Evolutionary conservation across 306 rosid species (phyloP).

Genomic region (Quillaja saponaria): DNA sequence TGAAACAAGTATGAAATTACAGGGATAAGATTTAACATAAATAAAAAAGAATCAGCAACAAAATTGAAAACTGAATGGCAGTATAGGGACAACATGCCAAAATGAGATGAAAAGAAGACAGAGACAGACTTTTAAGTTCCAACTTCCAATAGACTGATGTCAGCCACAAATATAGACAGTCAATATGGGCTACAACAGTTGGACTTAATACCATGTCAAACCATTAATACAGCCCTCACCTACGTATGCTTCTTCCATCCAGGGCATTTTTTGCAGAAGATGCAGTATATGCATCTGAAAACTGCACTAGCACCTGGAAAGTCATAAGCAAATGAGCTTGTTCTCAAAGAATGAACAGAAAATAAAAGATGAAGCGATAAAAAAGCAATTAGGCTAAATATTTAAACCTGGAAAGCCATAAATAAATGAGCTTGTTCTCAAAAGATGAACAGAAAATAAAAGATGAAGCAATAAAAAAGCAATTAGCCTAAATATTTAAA

Average conservation of each 20-base stretch:
- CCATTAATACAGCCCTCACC: conserved; percentile 63
- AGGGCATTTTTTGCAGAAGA: conserved; percentile 91
- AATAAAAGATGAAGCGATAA: background rate
- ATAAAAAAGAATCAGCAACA: too few relatives aligned
- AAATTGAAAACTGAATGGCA: too few relatives aligned
- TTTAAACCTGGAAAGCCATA: conserved; percentile 92
- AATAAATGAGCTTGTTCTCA: too few relatives aligned
- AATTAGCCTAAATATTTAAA: conserved; percentile 24
- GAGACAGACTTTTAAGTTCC: too few relatives aligned
- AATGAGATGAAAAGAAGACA: too few relatives aligned
- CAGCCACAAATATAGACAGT: too few relatives aligned
- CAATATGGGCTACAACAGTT: conserved; percentile 33
- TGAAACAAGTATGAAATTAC: too few relatives aligned
- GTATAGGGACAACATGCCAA: too few relatives aligned
- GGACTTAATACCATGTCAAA: conserved; percentile 47
- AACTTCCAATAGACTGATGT: too few relatives aligned
- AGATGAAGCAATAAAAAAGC: conserved; percentile 13
- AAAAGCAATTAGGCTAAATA: conserved; percentile 7
- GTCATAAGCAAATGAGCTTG: conserved; percentile 37
- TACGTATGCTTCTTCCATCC: conserved; percentile 98
- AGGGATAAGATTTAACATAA: too few relatives aligned
- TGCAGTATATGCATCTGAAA: conserved; percentile 95
- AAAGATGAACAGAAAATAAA: background rate
- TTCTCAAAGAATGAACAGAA: background rate
- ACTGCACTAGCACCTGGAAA: conserved; percentile 89